Evolutionary conservation across 129 eudicot species (phyloP).

Genomic region (Arctium lappa): DNA sequence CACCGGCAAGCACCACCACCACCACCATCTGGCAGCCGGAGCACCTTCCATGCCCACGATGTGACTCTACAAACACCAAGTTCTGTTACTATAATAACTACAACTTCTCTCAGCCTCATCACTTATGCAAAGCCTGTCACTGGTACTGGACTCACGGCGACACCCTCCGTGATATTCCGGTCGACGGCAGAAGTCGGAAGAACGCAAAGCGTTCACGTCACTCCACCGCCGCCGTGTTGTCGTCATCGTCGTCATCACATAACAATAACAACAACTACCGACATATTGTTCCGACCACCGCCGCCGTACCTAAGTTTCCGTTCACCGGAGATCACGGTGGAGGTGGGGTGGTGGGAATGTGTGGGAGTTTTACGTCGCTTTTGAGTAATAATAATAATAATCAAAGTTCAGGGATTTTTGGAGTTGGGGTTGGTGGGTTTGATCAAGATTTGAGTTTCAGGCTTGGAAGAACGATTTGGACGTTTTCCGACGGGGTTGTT

Average conservation of each 20-base stretch:
- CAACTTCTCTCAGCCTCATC: too few relatives aligned
- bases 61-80: too few relatives aligned
- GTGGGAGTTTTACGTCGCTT: conserved; percentile 57
- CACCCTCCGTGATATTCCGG: too few relatives aligned
- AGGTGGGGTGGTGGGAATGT: neutral
- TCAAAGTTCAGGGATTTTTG: conserved; percentile 31
- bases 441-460: conserved; percentile 49
- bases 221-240: neutral
- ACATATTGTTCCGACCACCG: conserved; percentile 17
- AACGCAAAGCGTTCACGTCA: too few relatives aligned
- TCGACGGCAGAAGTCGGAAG: too few relatives aligned
- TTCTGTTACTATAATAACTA: too few relatives aligned
- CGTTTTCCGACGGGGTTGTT: conserved; percentile 37
- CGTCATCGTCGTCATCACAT: neutral
- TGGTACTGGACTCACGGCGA: too few relatives aligned
- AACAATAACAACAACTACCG: neutral
- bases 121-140: too few relatives aligned
- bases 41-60: too few relatives aligned
- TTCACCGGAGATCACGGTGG: conserved; percentile 7
- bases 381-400: conserved; percentile 25
- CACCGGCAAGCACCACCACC: conserved; percentile 22
- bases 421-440: conserved; percentile 40
- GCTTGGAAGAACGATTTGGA: conserved; percentile 55
- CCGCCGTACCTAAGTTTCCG: conserved; percentile 22
- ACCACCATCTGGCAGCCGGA: too few relatives aligned